These are phyloP conservation scores for Hevea brasiliensis DNA, from an alignment of 345 rosid species.

Conservation along the genomic window DNA sequence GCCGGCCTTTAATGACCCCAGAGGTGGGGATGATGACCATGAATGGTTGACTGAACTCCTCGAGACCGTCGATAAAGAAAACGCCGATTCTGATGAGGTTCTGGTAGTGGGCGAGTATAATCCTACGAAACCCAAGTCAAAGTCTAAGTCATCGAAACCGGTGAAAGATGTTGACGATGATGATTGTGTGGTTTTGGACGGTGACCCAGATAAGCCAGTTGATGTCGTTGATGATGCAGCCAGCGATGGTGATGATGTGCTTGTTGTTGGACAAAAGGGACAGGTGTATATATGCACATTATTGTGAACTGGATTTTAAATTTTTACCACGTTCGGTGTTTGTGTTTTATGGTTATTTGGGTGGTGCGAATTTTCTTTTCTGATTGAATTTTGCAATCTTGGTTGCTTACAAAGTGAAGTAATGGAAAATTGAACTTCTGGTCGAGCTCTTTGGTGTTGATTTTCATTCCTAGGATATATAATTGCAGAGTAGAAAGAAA, in stretches of 20 bases:
- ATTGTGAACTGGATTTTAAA: background rate
- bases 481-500: too few relatives aligned
- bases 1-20: conserved; percentile 23
- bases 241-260: conserved; percentile 32
- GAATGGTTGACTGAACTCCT: conserved; percentile 46
- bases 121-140: conserved; percentile 31
- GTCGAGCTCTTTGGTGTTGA: background rate
- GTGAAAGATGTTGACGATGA: conserved; percentile 37
- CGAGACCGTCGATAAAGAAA: conserved; percentile 18
- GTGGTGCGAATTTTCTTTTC: background rate
- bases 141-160: conserved; percentile 25
- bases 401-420: too few relatives aligned
- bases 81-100: conserved; percentile 44
- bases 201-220: conserved; percentile 55
- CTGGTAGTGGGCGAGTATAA: conserved; percentile 48
- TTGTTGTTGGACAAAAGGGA: conserved; percentile 26
- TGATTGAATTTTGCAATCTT: background rate
- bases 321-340: background rate
- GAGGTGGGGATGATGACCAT: conserved; percentile 25
- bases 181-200: conserved; percentile 60
- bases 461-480: too few relatives aligned
- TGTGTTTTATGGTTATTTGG: background rate
- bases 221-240: conserved; percentile 16
- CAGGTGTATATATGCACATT: conserved; percentile 13
- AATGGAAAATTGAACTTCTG: background rate